Conservation (phyloP, 228 moss, liverwort and hornwort genomes). For the Sphagnum magellanicum region DNA sequence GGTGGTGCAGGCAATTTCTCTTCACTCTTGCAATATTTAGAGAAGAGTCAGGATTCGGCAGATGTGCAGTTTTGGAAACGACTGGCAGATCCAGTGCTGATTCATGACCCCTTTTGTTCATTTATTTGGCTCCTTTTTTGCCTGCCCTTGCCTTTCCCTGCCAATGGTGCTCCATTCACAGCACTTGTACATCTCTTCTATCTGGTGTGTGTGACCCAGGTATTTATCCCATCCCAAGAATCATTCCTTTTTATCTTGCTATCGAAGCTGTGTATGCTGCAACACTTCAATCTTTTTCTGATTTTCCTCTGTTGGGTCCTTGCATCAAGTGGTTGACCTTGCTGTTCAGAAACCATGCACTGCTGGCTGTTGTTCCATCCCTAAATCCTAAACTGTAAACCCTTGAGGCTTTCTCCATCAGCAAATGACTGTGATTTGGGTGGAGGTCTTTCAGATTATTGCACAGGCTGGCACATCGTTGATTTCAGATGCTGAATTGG, state of each 20-base stretch:
- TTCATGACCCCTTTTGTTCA: conserved; percentile 81
- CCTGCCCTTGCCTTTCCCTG: conserved; percentile 72
- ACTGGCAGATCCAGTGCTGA: conserved; percentile 81
- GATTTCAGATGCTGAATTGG: conserved; percentile 39
- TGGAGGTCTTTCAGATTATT: conserved; percentile 36
- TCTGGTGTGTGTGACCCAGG: conserved; percentile 76
- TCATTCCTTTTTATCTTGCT: not conserved
- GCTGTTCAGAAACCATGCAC: no score
- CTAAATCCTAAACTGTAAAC: no score
- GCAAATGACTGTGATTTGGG: no score
- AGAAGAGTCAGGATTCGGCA: conserved; percentile 71
- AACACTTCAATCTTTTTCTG: no score
- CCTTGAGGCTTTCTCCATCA: no score
- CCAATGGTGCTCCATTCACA: conserved; percentile 69
- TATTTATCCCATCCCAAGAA: conserved; percentile 7
- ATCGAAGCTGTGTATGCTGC: no score
- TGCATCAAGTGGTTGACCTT: no score
- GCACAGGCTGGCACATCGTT: conserved; percentile 49
- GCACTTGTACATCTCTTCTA: conserved; percentile 88
- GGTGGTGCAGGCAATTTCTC: conserved; percentile 58
- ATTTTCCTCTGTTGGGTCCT: no score
- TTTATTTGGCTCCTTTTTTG: conserved; percentile 83
- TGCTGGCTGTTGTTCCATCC: no score
- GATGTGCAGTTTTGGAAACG: conserved; percentile 92
- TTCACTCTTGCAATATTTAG: conserved; percentile 75